Conservation (phyloP, 495 filamentous ascomycete genomes). For the Penicillium nucicola region DNA sequence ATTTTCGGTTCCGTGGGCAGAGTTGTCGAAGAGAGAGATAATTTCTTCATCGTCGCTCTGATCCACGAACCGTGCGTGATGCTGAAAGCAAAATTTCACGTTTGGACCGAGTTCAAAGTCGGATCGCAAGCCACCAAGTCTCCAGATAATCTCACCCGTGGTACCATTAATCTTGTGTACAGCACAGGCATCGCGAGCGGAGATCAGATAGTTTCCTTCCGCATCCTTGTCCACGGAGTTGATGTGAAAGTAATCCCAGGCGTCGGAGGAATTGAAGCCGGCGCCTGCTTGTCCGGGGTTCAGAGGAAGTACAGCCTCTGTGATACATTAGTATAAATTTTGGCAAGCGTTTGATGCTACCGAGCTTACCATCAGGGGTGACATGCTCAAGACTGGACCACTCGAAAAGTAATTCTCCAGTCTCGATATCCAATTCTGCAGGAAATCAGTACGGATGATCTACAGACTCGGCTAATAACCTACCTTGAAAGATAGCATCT, state of each 20-base stretch:
- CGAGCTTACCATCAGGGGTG: conserved; percentile 39
- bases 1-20: conserved; percentile 40
- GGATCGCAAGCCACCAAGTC: conserved; percentile 45
- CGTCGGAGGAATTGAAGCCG: conserved; percentile 41
- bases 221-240: conserved; percentile 37
- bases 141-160: conserved; percentile 56
- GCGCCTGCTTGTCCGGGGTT: conserved; percentile 52
- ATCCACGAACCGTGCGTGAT: conserved; percentile 52
- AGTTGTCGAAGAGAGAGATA: conserved; percentile 54
- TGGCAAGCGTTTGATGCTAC: neutral
- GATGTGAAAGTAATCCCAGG: conserved; percentile 44
- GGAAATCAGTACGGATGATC: neutral
- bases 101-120: conserved; percentile 39
- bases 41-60: conserved; percentile 40
- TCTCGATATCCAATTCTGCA: conserved; percentile 36
- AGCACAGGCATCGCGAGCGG: conserved; percentile 50
- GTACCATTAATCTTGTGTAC: conserved; percentile 56
- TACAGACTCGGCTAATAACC: neutral
- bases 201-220: conserved; percentile 53
- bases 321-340: neutral
- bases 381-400: conserved; percentile 42
- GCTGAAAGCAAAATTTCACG: conserved; percentile 56
- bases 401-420: conserved; percentile 38
- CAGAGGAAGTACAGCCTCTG: conserved; percentile 49
- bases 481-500: conserved; percentile 41